These are phyloP conservation scores for Gossypium gossypioides DNA, from an alignment of 441 rosid species.

Conservation along the genomic window DNA sequence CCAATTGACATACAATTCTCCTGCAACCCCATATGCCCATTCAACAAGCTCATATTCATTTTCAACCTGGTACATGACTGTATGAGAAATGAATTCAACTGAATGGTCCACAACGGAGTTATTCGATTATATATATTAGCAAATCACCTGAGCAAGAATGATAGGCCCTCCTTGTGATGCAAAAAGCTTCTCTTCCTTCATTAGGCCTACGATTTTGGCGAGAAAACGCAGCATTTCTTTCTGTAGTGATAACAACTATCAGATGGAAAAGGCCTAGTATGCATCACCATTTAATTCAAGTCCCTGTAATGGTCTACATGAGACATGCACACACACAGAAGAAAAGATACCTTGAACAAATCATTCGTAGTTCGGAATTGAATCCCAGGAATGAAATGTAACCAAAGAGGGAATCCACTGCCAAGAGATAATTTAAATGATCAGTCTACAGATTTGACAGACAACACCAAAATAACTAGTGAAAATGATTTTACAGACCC, in stretches of 20 bases:
- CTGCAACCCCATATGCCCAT: slow-evolving; percentile 45
- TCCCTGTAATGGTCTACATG: not conserved
- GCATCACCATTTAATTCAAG: not conserved
- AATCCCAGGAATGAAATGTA: slow-evolving; percentile 64
- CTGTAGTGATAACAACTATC: slow-evolving; percentile 20
- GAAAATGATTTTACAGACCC: slow-evolving; percentile 28
- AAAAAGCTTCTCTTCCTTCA: slow-evolving; percentile 54
- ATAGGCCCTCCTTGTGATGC: slow-evolving; percentile 68
- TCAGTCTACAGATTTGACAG: not conserved
- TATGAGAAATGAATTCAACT: not conserved
- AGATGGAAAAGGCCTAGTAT: not conserved
- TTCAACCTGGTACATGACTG: slow-evolving; percentile 38
- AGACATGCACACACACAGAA: not conserved
- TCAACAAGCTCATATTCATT: slow-evolving; percentile 56
- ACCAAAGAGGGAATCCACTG: slow-evolving; percentile 72
- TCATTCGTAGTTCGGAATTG: slow-evolving; percentile 51
- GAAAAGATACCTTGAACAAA: slow-evolving; percentile 35
- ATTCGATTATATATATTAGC: not conserved
- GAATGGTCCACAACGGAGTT: not conserved
- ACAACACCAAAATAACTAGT: not conserved
- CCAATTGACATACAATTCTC: slow-evolving; percentile 31
- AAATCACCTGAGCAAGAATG: slow-evolving; percentile 60
- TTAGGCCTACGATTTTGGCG: slow-evolving; percentile 39
- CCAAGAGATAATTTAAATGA: not conserved
- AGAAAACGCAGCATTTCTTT: slow-evolving; percentile 48